Evolutionary conservation across 352 stramenopile genomes (phyloP).

Genomic region (Globisporangium nagaii): DNA sequence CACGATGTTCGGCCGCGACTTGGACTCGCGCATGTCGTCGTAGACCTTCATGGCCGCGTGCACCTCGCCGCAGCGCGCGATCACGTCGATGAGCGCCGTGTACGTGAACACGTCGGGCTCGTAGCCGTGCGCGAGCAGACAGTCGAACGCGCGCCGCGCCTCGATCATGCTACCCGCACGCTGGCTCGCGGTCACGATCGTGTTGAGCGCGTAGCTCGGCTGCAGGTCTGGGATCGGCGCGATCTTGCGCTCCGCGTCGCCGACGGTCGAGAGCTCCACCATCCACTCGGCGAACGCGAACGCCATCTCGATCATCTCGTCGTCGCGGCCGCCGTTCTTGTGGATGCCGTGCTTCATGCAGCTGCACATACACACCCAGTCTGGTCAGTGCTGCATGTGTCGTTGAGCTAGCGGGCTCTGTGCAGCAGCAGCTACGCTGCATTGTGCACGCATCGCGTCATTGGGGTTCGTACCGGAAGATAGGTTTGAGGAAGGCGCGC

Average conservation of each 20-base stretch:
- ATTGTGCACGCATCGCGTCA: too few species aligned
- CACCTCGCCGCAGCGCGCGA: conserved; percentile 43
- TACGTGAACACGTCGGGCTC: conserved; percentile 78
- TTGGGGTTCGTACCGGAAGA: conserved; percentile 54
- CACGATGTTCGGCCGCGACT: conserved; percentile 65
- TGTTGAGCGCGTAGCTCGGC: conserved; percentile 72
- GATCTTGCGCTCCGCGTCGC: conserved; percentile 43
- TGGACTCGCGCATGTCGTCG: conserved; percentile 53
- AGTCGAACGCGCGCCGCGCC: conserved; percentile 55
- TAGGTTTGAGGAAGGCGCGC: conserved; percentile 54
- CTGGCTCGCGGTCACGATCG: conserved; percentile 72
- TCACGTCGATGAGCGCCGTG: conserved; percentile 76
- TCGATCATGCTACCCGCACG: conserved; percentile 47
- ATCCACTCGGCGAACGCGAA: conserved; percentile 76
- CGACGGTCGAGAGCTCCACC: conserved; percentile 35
- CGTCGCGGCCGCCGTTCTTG: conserved; percentile 54
- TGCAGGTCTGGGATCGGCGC: conserved; percentile 34
- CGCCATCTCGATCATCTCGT: conserved; percentile 44
- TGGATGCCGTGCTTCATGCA: conserved; percentile 65
- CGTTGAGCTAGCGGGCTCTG: too few species aligned
- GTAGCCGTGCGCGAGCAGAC: conserved; percentile 41
- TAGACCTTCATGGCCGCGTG: conserved; percentile 52
- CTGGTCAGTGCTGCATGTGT: too few species aligned
- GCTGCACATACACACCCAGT: too few species aligned
- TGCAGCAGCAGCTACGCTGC: too few species aligned